Conservation (phyloP, 2,329 filamentous ascomycete genomes). For the Cercospora sesami region DNA sequence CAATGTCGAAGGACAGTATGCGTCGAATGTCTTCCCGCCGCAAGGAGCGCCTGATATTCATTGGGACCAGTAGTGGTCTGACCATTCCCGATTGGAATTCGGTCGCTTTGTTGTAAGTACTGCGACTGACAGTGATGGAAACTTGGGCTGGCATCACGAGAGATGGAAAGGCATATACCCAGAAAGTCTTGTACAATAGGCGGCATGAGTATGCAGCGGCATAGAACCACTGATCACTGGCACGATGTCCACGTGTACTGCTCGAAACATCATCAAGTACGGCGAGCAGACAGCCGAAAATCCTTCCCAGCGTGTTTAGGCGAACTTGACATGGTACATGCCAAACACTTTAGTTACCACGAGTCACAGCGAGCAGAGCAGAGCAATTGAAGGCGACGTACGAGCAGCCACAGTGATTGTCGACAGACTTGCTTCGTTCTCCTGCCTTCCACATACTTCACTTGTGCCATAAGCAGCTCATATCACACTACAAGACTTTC, state of each 20-base stretch:
- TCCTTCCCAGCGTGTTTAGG: no score
- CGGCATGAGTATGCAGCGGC: neutral
- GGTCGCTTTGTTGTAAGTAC: neutral
- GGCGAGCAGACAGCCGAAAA: neutral
- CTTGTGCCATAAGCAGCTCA: no score
- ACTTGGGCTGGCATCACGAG: neutral
- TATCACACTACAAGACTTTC: no score
- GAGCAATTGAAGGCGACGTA: neutral
- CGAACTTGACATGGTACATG: no score
- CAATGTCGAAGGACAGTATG: constrained; percentile 19
- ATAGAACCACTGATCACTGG: neutral
- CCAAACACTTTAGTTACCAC: no score
- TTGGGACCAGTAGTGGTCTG: neutral
- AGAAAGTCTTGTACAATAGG: neutral
- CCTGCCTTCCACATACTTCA: neutral
- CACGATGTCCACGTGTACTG: neutral
- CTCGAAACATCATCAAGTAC: neutral
- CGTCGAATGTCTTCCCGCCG: constrained; percentile 5
- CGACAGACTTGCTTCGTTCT: neutral
- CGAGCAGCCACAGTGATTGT: neutral
- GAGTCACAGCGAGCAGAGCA: neutral
- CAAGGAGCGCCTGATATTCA: constrained; percentile 2
- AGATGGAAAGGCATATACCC: neutral
- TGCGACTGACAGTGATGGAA: neutral
- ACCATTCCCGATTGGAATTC: no score